These are phyloP conservation scores for Biscutella auriculata DNA, from an alignment of 441 rosid species.

Conservation along the genomic window DNA sequence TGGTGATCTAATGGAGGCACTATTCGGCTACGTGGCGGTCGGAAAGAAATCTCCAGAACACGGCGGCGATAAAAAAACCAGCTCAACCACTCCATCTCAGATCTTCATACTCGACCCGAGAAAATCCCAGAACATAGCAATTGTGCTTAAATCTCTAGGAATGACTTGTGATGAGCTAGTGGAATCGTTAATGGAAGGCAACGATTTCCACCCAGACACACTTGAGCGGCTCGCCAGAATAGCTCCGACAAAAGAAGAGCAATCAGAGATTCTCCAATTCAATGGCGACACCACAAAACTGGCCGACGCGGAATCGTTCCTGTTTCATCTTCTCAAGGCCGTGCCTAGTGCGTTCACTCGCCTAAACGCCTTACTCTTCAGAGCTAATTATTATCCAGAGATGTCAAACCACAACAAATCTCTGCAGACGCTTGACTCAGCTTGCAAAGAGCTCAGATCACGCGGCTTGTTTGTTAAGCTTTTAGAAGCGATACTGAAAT, in stretches of 20 bases:
- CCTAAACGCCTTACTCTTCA: constrained; percentile 53
- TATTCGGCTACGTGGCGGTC: constrained; percentile 74
- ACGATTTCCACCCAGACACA: constrained; percentile 44
- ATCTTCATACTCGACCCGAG: constrained; percentile 53
- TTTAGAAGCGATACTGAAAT: constrained; percentile 79
- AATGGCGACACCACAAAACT: constrained; percentile 44
- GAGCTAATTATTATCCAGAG: constrained; percentile 54
- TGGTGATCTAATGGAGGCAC: constrained; percentile 85
- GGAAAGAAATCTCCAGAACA: constrained; percentile 38
- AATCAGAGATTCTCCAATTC: constrained; percentile 41
- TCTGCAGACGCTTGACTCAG: constrained; percentile 45
- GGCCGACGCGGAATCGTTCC: constrained; percentile 68
- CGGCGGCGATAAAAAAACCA: constrained; percentile 5
- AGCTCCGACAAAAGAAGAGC: constrained; percentile 69
- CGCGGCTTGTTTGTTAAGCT: constrained; percentile 77
- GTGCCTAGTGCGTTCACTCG: constrained; percentile 69
- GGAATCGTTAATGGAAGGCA: constrained; percentile 41
- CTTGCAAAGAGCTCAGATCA: constrained; percentile 63
- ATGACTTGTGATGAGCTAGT: constrained; percentile 48
- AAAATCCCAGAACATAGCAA: constrained; percentile 71
- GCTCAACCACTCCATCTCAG: constrained; percentile 27
- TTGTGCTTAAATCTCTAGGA: constrained; percentile 58
- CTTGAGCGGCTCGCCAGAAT: constrained; percentile 67
- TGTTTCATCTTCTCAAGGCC: constrained; percentile 55
- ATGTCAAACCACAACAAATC: constrained; percentile 35